Percentiles rank a stretch among this genome's conserved stretches.
These are phyloP conservation scores for Paramecium pentaurelia DNA, from an alignment of 73 alveolate species.

Conservation along the genomic window DNA sequence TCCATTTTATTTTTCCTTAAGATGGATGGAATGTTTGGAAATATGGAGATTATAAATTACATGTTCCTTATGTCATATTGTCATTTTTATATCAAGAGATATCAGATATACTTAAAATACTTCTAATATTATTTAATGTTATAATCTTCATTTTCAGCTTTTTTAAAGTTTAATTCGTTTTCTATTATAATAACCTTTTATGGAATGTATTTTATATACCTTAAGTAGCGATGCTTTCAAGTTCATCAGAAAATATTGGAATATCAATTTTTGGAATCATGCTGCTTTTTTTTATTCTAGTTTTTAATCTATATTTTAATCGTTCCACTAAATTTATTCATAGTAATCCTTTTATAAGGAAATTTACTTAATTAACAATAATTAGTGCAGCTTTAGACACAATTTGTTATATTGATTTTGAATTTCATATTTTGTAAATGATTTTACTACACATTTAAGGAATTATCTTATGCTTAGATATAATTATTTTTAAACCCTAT, in stretches of 20 bases:
- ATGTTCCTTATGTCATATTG: conserved; percentile 10
- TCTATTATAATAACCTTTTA: conserved; percentile 1
- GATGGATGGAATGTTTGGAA: conserved; percentile 2
- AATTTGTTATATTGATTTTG: not conserved
- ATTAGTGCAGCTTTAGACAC: not conserved
- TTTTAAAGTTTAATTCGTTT: not conserved
- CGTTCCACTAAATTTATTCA: not conserved
- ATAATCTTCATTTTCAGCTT: not conserved
- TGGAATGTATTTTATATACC: conserved; percentile 5
- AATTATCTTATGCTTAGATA: not conserved
- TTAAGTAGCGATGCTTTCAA: not conserved
- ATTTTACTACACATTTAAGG: not conserved
- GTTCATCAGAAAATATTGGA: not conserved
- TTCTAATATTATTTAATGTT: not conserved
- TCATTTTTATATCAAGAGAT: not conserved
- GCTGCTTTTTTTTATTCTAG: not conserved
- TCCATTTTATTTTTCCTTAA: not conserved
- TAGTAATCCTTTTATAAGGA: not conserved
- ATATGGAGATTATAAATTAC: not conserved
- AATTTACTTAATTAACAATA: not conserved
- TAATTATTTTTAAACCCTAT: not conserved
- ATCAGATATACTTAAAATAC: not conserved
- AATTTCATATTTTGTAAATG: not conserved
- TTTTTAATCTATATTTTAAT: not conserved
- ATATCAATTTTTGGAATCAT: not conserved